phyloP scores from a whole-genome alignment of 1,139 yeast genomes.

The Suhomyces kunorum region DNA sequence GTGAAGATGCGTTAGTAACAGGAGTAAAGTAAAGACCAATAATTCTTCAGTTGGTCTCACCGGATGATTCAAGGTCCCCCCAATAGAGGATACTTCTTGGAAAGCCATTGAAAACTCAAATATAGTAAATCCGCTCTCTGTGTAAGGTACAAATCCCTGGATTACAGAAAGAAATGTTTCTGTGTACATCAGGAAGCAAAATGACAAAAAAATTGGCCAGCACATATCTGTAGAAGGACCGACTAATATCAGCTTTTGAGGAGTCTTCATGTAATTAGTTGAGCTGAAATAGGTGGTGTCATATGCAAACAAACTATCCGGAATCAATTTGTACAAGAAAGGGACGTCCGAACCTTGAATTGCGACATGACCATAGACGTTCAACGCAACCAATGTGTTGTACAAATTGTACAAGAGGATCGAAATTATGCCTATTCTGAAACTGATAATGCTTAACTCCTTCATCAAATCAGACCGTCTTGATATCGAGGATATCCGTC shows the following conservation, averaged over 20 bases:
- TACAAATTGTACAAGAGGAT: slow-evolving; percentile 35
- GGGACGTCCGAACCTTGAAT: slow-evolving; percentile 1
- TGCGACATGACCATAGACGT: slow-evolving; percentile 26
- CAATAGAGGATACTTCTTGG: slow-evolving; percentile 60
- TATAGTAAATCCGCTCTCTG: slow-evolving; percentile 69
- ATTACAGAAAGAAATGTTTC: slow-evolving; percentile 69
- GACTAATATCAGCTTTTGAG: slow-evolving; percentile 32
- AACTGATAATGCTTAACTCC: slow-evolving; percentile 25
- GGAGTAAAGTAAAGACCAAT: slow-evolving; percentile 51
- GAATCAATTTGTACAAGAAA: slow-evolving; percentile 16
- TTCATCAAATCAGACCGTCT: slow-evolving; percentile 25
- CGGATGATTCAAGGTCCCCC: slow-evolving; percentile 21
- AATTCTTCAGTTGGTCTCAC: slow-evolving; percentile 56
- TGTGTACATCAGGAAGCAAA: slow-evolving; percentile 65
- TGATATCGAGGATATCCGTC: slow-evolving; percentile 14
- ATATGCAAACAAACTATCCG: slow-evolving; percentile 34
- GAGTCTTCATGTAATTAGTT: slow-evolving; percentile 36
- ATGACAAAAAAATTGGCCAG: slow-evolving; percentile 63
- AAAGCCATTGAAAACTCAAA: slow-evolving; percentile 76
- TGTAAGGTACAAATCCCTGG: slow-evolving; percentile 57
- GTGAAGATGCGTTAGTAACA: slow-evolving; percentile 54
- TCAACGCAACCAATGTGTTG: slow-evolving; percentile 42
- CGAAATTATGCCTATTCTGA: slow-evolving; percentile 38
- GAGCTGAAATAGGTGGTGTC: slow-evolving; percentile 29
- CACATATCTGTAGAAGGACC: slow-evolving; percentile 60